Conservation (phyloP, 2,329 filamentous ascomycete species). For the Plectosphaerella sp. region DNA sequence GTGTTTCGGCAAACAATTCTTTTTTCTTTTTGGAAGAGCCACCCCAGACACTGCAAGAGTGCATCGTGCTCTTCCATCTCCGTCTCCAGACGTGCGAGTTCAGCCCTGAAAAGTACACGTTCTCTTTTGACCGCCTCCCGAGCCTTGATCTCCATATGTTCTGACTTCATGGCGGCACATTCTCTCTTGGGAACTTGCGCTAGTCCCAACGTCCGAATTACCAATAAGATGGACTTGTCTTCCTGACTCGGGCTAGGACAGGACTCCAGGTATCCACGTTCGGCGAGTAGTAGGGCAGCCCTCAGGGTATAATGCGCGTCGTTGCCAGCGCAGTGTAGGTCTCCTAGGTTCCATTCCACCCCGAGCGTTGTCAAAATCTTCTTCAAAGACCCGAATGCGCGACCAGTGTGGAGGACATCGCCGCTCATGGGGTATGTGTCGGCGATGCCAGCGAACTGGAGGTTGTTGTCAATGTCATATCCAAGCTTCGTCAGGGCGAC, state of each 20-base stretch:
- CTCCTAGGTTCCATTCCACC: background rate
- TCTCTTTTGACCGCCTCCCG: background rate
- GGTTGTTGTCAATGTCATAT: background rate
- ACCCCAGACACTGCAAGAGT: too few species aligned
- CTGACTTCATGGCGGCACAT: background rate
- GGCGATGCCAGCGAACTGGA: background rate
- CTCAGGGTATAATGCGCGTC: conserved; percentile 78
- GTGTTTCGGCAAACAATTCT: conserved; percentile 69
- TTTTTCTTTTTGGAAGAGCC: conserved; percentile 57
- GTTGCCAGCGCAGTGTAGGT: conserved; percentile 85
- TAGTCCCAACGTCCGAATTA: background rate
- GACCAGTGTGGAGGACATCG: background rate
- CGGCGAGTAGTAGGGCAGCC: conserved; percentile 40
- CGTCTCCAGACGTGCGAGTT: background rate
- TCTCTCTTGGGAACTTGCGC: background rate
- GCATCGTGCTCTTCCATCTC: background rate
- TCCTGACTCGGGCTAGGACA: background rate
- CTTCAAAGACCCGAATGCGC: background rate
- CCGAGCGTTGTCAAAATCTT: background rate
- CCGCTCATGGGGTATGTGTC: background rate
- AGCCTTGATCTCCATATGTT: background rate
- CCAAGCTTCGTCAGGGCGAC: background rate
- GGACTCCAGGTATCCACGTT: background rate
- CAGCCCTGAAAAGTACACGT: background rate
- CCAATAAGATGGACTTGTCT: background rate